Percentiles rank a stretch among this genome's conserved stretches.
Evolutionary conservation across 768 basidiomycete genomes (phyloP).

Genomic region (Tulasnella sp.): DNA sequence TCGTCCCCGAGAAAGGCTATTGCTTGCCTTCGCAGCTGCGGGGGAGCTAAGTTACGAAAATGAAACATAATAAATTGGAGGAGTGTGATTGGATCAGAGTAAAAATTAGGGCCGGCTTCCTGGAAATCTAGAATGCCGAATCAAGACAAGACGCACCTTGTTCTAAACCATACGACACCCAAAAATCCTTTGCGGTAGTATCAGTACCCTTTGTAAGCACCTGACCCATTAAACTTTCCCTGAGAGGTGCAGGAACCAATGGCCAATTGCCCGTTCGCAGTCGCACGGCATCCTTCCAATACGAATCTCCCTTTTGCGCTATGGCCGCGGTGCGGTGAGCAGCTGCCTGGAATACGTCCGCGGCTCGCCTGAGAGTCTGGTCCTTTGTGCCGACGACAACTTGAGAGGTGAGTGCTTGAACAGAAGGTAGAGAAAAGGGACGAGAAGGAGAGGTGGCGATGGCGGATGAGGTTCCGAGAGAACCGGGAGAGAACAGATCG

Average conservation of each 20-base stretch:
- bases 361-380: slow-evolving; percentile 60
- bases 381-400: slow-evolving; percentile 69
- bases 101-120: background rate
- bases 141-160: slow-evolving; percentile 43
- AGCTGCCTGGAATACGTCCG: slow-evolving; percentile 54
- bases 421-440: slow-evolving; percentile 37
- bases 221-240: slow-evolving; percentile 8
- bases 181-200: slow-evolving; percentile 66
- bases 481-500: slow-evolving; percentile 22
- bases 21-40: slow-evolving; percentile 50
- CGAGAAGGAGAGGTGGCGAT: background rate
- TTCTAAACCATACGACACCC: slow-evolving; percentile 68
- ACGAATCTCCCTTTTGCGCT: slow-evolving; percentile 49
- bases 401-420: slow-evolving; percentile 60
- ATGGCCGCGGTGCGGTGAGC: slow-evolving; percentile 55
- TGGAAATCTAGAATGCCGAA: background rate
- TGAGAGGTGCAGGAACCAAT: slow-evolving; percentile 63
- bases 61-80: no score
- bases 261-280: slow-evolving; percentile 66
- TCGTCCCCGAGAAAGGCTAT: slow-evolving; percentile 52
- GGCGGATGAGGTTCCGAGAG: background rate
- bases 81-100: no score
- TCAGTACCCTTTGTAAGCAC: slow-evolving; percentile 61
- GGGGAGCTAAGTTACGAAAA: no score
- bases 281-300: slow-evolving; percentile 68